Conservation (phyloP, 768 basidiomycete species). For the Calocybe gangraenosa region DNA sequence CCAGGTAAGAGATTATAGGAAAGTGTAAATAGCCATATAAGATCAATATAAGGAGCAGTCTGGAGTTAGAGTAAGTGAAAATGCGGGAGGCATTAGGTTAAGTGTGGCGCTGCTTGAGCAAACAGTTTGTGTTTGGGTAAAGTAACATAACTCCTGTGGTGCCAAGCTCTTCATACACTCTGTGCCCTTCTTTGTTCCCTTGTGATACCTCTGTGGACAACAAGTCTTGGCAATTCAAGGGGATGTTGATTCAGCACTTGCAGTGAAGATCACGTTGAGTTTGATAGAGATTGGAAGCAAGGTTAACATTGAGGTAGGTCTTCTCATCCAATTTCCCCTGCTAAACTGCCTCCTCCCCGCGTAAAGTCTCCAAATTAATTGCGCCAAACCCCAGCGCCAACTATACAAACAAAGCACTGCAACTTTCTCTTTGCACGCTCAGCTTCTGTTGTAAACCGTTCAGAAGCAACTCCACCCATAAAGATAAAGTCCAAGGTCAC, state of each 20-base stretch:
- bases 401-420: conserved; percentile 25
- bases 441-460: conserved; percentile 13
- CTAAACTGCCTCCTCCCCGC: conserved; percentile 24
- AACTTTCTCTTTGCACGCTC: conserved; percentile 16
- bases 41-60: too few relatives aligned
- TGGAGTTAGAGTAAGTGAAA: too few relatives aligned
- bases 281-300: conserved; percentile 71
- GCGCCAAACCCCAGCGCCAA: conserved; percentile 20
- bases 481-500: conserved; percentile 65
- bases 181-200: too few relatives aligned
- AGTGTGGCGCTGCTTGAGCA: too few relatives aligned
- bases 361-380: conserved; percentile 25
- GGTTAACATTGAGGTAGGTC: conserved; percentile 92
- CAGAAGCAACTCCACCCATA: conserved; percentile 20
- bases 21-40: too few relatives aligned
- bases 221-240: conserved; percentile 57
- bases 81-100: too few relatives aligned
- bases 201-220: conserved; percentile 79
- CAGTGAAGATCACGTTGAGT: conserved; percentile 83
- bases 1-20: too few relatives aligned
- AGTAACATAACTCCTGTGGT: too few relatives aligned
- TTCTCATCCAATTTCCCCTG: too few relatives aligned
- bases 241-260: conserved; percentile 96
- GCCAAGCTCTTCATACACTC: too few relatives aligned
- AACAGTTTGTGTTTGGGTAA: too few relatives aligned